These are phyloP conservation scores for Arabidopsis hybrid DNA, from an alignment of 441 rosid species.

Conservation along the genomic window DNA sequence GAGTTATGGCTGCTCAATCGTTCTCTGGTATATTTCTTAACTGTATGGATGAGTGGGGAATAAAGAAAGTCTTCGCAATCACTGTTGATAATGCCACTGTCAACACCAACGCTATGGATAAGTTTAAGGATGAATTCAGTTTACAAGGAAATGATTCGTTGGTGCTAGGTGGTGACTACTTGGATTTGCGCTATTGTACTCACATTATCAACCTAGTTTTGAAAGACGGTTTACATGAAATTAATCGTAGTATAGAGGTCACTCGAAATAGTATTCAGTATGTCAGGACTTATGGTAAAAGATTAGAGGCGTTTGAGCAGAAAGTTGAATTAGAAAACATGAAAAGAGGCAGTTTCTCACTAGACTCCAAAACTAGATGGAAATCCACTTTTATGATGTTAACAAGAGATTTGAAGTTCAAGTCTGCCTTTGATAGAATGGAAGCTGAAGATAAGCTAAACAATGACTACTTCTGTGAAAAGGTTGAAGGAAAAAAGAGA, in stretches of 20 bases:
- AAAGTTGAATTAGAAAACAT: too few relatives aligned
- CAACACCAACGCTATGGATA: not conserved
- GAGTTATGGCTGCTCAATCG: too few relatives aligned
- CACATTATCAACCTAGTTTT: too few relatives aligned
- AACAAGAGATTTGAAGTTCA: not conserved
- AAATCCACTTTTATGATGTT: too few relatives aligned
- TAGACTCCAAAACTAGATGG: too few relatives aligned
- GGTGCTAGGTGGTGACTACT: not conserved
- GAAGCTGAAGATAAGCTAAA: not conserved
- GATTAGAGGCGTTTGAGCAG: not conserved
- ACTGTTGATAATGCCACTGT: too few relatives aligned
- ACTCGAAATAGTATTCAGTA: too few relatives aligned
- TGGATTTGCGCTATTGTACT: too few relatives aligned
- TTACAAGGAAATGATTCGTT: not conserved
- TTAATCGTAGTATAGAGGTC: too few relatives aligned
- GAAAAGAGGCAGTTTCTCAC: too few relatives aligned
- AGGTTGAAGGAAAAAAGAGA: too few relatives aligned
- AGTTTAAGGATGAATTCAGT: not conserved
- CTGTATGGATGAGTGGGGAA: not conserved
- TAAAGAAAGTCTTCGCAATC: not conserved
- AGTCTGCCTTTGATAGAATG: not conserved
- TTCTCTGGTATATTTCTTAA: too few relatives aligned
- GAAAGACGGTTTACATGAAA: not conserved
- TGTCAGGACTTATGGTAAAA: not conserved
- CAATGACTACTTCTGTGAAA: not conserved